A percentile compares a stretch with the other conserved stretches of the same genome.
phyloP scores from a whole-genome alignment of 1,139 yeast species.

The Kodamaea plutei region DNA sequence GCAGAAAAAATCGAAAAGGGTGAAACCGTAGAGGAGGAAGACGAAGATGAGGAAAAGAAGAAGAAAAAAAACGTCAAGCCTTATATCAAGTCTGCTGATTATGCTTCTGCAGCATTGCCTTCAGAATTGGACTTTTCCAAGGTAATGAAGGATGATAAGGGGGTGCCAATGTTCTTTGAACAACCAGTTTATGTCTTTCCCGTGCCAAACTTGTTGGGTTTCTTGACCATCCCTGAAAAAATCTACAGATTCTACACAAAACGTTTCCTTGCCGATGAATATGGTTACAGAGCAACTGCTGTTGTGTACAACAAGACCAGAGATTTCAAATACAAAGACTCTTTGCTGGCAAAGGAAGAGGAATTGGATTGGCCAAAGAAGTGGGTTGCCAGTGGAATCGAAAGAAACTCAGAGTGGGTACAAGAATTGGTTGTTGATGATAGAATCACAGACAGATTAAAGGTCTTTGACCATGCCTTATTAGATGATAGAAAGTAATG shows the following conservation, averaged over 20 bases:
- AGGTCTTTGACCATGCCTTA: slow-evolving; percentile 41
- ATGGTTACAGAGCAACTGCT: slow-evolving; percentile 58
- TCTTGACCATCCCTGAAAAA: slow-evolving; percentile 69
- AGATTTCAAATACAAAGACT: slow-evolving; percentile 54
- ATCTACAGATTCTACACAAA: slow-evolving; percentile 75
- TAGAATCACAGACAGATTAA: slow-evolving; percentile 54
- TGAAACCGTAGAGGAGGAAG: slow-evolving; percentile 13
- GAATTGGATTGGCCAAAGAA: slow-evolving; percentile 87
- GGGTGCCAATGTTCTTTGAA: slow-evolving; percentile 58
- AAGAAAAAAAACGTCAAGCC: slow-evolving; percentile 57
- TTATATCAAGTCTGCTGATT: slow-evolving; percentile 55
- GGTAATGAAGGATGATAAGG: slow-evolving; percentile 27
- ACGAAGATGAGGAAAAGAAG: slow-evolving; percentile 23
- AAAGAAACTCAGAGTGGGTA: slow-evolving; percentile 83
- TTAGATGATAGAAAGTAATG: not conserved
- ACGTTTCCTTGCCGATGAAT: slow-evolving; percentile 67
- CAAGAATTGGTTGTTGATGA: slow-evolving; percentile 69
- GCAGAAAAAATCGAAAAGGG: slow-evolving; percentile 15
- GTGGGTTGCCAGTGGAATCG: slow-evolving; percentile 74
- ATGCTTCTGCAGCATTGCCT: slow-evolving; percentile 51
- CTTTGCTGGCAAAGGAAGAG: slow-evolving; percentile 57
- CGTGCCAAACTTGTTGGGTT: slow-evolving; percentile 74
- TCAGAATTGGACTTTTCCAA: slow-evolving; percentile 47
- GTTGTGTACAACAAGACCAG: slow-evolving; percentile 56
- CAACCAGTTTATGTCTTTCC: slow-evolving; percentile 75